Base-by-base conservation (phyloP, 1,284 basidiomycete genomes). In the Clitocybe nebularis region DNA sequence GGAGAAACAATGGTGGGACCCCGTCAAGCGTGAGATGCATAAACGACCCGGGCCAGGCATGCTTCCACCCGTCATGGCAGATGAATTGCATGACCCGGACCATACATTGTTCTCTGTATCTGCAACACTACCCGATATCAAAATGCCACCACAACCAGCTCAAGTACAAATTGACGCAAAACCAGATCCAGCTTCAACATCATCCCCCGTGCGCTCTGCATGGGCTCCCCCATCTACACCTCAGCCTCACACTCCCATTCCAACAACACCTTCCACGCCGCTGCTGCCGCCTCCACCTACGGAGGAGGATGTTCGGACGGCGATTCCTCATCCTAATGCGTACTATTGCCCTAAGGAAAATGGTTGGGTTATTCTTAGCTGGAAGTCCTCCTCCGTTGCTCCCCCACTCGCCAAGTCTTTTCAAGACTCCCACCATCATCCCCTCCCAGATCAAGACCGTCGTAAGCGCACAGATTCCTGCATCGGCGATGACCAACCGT, bases 281-380 rank as follows among this genome's bases (percentile, higher is more conserved):
- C 49, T 61, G 42, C 39, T 59, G 4, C 52, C 60, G 3, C 50
- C 62, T n/a, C 64, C 66, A 7, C 78, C 80, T 0, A 66, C 71
- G 5, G 61, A 70, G 34, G 75, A 80, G 22, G 84, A 89, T 51
- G 66, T 84, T 3, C 74, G 72, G 4, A 76, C 72, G 10, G 74
- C 86, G 14, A 71, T 86, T 25, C 88, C 87, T 7, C 86, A 90
- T 56, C 81, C 87, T 1, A 76, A 85, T 50, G 84, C 84, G 10
- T 86, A 86, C 55, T 90, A 84, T 56, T 89, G 87, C 57, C 75
- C 79, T 16, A 79, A 77, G 55, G 82, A 89, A 46, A 84, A 89
- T 52, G 81, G 81, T 9, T 90, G 87, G 87, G 75, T 88, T 24
- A 70, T 89, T 28, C 64, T 89, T 10, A 68, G 67, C 30, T 85